Evolutionary conservation across 805 yeast genomes (phyloP).

Genomic region (Cyberlindnera japonica): DNA sequence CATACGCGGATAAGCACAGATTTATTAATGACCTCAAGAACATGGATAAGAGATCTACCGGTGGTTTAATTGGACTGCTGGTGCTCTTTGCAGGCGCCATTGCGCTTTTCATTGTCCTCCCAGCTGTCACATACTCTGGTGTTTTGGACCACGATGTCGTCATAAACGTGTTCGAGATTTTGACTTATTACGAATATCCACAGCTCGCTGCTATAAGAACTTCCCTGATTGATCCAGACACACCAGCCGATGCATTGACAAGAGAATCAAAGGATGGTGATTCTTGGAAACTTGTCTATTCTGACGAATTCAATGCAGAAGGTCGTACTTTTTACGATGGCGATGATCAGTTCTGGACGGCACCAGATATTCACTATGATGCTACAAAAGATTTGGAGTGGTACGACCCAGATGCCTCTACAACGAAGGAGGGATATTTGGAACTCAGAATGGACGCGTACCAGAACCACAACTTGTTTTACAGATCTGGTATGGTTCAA

Average conservation of each 20-base stretch:
- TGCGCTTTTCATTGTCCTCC: conserved; percentile 72
- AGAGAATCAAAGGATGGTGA: conserved; percentile 58
- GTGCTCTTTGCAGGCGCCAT: conserved; percentile 56
- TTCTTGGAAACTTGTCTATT: conserved; percentile 72
- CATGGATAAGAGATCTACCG: conserved; percentile 59
- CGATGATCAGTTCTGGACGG: conserved; percentile 90
- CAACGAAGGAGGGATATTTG: conserved; percentile 72
- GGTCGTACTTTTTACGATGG: conserved; percentile 89
- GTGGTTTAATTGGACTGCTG: conserved; percentile 61
- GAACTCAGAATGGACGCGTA: conserved; percentile 74
- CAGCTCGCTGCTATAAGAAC: conserved; percentile 49
- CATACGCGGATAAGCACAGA: conserved; percentile 71
- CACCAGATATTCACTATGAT: conserved; percentile 76
- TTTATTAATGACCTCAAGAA: conserved; percentile 59
- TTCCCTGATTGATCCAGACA: conserved; percentile 56
- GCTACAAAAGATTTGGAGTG: conserved; percentile 91
- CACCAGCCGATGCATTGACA: conserved; percentile 47
- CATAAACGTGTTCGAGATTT: conserved; percentile 32
- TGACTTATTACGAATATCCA: conserved; percentile 50
- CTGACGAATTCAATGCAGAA: conserved; percentile 86
- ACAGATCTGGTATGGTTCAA: conserved; percentile 90
- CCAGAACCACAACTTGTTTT: conserved; percentile 70
- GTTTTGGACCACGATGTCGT: conserved; percentile 34
- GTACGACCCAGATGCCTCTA: conserved; percentile 90
- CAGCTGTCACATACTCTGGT: conserved; percentile 83